Percentiles rank a stretch among this genome's conserved stretches.
Evolutionary conservation across 768 basidiomycete species (phyloP).

Genomic region (Tricholoma furcatifolium): DNA sequence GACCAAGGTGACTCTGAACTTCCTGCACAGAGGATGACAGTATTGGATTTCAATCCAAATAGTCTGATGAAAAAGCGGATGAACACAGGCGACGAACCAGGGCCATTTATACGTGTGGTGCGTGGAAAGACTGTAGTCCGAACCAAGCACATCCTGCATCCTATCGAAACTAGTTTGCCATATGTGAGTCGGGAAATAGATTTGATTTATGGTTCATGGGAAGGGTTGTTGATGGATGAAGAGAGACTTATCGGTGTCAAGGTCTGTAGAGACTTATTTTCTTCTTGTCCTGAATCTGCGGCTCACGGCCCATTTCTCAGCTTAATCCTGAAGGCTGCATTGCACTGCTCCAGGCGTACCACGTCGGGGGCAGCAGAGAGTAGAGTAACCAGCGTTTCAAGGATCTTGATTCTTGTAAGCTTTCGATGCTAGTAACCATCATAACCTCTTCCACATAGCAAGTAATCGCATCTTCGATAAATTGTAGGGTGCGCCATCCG

Average conservation of each 20-base stretch:
- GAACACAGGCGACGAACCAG: no score
- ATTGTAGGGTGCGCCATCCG: no score
- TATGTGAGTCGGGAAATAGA: no score
- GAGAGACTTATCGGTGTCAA: neutral
- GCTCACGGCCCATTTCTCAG: neutral
- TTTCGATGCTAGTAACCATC: no score
- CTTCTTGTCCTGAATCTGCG: neutral
- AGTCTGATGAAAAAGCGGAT: neutral
- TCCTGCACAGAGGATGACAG: neutral
- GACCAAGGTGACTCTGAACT: neutral
- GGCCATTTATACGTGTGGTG: neutral
- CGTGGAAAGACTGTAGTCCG: neutral
- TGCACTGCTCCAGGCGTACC: neutral
- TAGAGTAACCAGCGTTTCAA: no score
- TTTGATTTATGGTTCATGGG: no score
- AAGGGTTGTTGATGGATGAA: no score
- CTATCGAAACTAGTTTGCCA: no score
- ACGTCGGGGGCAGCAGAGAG: no score
- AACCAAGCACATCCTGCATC: neutral
- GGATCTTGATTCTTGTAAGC: no score
- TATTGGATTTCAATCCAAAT: neutral
- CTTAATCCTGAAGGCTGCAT: neutral
- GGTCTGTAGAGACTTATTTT: neutral
- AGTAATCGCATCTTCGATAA: no score
- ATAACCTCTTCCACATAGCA: no score